phyloP scores from a whole-genome alignment of 1,139 yeast species.

The Yamadazyma pseudoaaseri region DNA sequence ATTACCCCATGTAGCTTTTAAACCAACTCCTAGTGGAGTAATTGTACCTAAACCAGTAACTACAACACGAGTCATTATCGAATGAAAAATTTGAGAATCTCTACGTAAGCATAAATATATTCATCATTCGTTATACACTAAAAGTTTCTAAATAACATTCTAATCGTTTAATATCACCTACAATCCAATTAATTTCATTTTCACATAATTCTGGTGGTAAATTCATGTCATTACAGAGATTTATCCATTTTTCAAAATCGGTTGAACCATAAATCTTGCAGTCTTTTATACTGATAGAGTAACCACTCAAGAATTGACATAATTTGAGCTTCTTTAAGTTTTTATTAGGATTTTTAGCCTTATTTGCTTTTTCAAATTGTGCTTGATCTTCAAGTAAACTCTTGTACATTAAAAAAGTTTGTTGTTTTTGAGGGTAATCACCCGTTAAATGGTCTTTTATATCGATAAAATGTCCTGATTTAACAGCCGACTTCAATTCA shows the following conservation, averaged over 20 bases:
- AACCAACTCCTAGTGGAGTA: conserved; percentile 83
- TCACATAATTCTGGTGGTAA: conserved; percentile 26
- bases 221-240: conserved; percentile 20
- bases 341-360: conserved; percentile 5
- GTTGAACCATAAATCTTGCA: conserved; percentile 8
- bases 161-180: conserved; percentile 43
- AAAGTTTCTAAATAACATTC: conserved; percentile 23
- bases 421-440: conserved; percentile 10
- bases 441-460: conserved; percentile 17
- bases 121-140: conserved; percentile 1
- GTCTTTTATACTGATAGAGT: conserved; percentile 2
- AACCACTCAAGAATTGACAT: conserved; percentile 17
- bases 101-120: background rate
- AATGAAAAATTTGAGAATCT: no score
- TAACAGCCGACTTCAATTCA: conserved; percentile 28
- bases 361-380: conserved; percentile 10
- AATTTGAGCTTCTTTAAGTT: conserved; percentile 22
- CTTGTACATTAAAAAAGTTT: conserved; percentile 13
- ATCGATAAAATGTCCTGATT: conserved; percentile 25
- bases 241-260: conserved; percentile 31
- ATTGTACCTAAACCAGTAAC: conserved; percentile 88
- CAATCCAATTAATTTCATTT: conserved; percentile 34
- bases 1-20: conserved; percentile 49
- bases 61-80: conserved; percentile 57
- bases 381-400: conserved; percentile 11